A percentile compares a stretch with the other conserved stretches of the same genome.
Conservation (phyloP, 441 rosid species). For the Syzygium syzygioides region DNA sequence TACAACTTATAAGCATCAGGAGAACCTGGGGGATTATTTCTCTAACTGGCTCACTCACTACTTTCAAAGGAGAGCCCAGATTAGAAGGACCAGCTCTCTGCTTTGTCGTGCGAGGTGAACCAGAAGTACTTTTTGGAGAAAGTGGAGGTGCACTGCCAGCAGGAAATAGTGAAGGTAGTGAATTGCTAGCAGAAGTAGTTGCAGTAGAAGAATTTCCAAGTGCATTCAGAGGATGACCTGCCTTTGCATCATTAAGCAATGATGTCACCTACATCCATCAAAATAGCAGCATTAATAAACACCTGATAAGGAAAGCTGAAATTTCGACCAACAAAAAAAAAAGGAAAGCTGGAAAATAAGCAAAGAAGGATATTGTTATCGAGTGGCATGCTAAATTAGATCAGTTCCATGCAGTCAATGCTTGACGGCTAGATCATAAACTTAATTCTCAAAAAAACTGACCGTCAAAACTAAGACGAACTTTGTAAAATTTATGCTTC, state of each 20-base stretch:
- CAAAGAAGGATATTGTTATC: not conserved
- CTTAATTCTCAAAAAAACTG: not conserved
- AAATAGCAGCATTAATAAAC: not conserved
- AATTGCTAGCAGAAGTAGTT: constrained; percentile 34
- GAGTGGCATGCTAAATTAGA: not conserved
- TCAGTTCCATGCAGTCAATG: not conserved
- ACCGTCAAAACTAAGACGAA: not conserved
- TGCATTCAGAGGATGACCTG: constrained; percentile 65
- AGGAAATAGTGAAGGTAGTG: constrained; percentile 93
- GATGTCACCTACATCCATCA: constrained; percentile 47
- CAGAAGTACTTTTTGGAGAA: constrained; percentile 83
- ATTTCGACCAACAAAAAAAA: not conserved
- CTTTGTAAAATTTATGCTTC: not conserved
- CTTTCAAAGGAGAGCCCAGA: constrained; percentile 80
- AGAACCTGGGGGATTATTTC: constrained; percentile 94
- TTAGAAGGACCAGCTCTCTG: constrained; percentile 77
- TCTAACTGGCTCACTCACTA: constrained; percentile 68
- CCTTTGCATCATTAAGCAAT: constrained; percentile 71
- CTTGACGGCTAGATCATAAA: not conserved
- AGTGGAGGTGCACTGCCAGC: constrained; percentile 97
- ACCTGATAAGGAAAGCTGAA: constrained; percentile 3
- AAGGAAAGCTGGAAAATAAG: constrained; percentile 1
- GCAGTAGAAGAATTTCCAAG: constrained; percentile 51
- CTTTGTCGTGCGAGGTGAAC: constrained; percentile 81
- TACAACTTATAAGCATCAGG: not conserved